Evolutionary conservation across 192 early-diverging fungal species (phyloP).

Genomic region (Gigaspora rosea): DNA sequence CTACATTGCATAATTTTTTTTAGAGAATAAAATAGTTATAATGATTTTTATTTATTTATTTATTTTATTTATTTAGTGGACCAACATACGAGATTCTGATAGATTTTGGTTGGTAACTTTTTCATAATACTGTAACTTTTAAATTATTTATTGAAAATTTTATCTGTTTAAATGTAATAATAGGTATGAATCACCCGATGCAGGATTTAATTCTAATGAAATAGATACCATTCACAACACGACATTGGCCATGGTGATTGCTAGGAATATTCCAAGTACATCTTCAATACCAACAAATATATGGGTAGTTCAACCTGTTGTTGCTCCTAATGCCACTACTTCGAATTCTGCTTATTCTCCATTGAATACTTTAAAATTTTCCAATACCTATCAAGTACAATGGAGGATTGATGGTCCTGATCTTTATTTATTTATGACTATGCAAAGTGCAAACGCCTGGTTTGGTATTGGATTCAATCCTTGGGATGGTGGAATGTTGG

Average conservation of each 20-base stretch:
- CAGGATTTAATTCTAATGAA: conserved; percentile 41
- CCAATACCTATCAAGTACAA: neutral
- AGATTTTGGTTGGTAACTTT: conserved; percentile 47
- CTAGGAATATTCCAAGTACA: neutral
- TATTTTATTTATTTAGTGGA: conserved; percentile 48
- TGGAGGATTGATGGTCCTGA: neutral
- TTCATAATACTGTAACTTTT: too few relatives aligned
- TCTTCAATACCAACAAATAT: neutral
- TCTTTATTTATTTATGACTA: neutral
- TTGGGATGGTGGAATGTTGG: neutral
- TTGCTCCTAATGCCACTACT: neutral
- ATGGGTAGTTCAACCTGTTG: conserved; percentile 6
- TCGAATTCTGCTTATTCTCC: neutral
- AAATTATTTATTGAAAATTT: too few relatives aligned
- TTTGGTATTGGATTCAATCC: neutral
- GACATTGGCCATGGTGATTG: conserved; percentile 28
- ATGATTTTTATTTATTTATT: too few relatives aligned
- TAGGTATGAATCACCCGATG: conserved; percentile 34
- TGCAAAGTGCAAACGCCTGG: neutral
- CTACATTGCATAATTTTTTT: conserved; percentile 1
- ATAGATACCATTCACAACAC: conserved; percentile 19
- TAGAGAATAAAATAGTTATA: conserved; percentile 11
- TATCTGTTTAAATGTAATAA: too few relatives aligned
- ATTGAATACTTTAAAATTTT: neutral
- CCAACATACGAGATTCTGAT: conserved; percentile 48